phyloP scores from a whole-genome alignment of 805 yeast genomes.

The Pichia californica region DNA sequence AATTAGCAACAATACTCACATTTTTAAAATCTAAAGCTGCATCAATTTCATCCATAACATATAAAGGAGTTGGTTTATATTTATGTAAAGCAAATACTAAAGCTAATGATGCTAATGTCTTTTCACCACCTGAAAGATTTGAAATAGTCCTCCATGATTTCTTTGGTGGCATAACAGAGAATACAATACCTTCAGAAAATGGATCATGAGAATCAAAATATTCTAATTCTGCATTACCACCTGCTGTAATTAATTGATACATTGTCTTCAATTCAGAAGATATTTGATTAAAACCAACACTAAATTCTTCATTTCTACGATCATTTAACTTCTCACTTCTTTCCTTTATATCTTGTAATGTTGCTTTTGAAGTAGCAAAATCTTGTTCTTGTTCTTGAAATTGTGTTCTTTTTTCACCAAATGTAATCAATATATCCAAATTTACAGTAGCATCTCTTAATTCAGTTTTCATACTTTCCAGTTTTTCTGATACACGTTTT shows the following conservation, averaged over 20 bases:
- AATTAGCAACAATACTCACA: constrained; percentile 95
- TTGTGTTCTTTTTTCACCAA: constrained; percentile 60
- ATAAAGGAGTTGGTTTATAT: constrained; percentile 93
- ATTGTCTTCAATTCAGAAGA: constrained; percentile 87
- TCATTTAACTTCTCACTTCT: constrained; percentile 64
- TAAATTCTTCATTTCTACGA: constrained; percentile 77
- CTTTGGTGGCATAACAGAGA: constrained; percentile 99
- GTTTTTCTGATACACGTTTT: constrained; percentile 42
- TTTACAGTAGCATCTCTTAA: constrained; percentile 58
- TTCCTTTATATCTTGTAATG: constrained; percentile 58
- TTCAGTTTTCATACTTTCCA: constrained; percentile 48
- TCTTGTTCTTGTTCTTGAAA: constrained; percentile 57
- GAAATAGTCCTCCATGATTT: constrained; percentile 96
- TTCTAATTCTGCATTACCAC: constrained; percentile 97
- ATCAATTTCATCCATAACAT: constrained; percentile 98
- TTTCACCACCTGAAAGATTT: constrained; percentile 95
- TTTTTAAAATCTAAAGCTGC: constrained; percentile 97
- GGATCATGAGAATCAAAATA: constrained; percentile 94
- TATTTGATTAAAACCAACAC: constrained; percentile 84
- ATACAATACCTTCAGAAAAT: constrained; percentile 93
- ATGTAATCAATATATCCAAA: constrained; percentile 69
- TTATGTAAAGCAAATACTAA: constrained; percentile 93
- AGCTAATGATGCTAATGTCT: constrained; percentile 90
- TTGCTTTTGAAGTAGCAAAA: constrained; percentile 36
- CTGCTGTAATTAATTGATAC: constrained; percentile 99